Conservation (phyloP, 805 yeast genomes). For the Candida palmyrensis region DNA sequence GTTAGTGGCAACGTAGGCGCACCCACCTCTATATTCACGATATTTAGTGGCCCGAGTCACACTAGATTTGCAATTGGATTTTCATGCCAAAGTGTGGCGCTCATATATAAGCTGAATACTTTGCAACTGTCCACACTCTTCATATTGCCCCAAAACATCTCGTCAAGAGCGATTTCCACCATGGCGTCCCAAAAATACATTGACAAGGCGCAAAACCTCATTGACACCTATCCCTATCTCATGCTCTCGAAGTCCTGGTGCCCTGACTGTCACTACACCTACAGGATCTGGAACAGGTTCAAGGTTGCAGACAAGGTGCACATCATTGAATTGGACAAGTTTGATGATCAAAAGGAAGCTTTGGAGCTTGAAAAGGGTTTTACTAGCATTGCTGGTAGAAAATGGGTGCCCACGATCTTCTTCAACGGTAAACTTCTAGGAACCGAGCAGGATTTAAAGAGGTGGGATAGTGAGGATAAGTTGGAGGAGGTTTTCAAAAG, state of each 20-base stretch:
- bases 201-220: constrained; percentile 41
- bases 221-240: constrained; percentile 43
- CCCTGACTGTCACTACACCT: constrained; percentile 69
- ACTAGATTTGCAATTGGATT: too few relatives aligned
- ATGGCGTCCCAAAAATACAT: constrained; percentile 18
- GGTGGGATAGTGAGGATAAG: constrained; percentile 27
- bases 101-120: too few relatives aligned
- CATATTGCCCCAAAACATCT: too few relatives aligned
- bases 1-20: too few relatives aligned
- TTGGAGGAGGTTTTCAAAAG: constrained; percentile 30
- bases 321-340: constrained; percentile 58
- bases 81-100: too few relatives aligned
- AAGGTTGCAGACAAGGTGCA: constrained; percentile 45
- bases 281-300: constrained; percentile 48
- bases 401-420: constrained; percentile 68
- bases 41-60: too few relatives aligned
- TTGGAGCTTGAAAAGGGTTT: constrained; percentile 49
- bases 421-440: constrained; percentile 57
- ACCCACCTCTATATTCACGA: too few relatives aligned
- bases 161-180: background rate
- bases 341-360: constrained; percentile 45
- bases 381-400: constrained; percentile 51
- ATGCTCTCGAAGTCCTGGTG: constrained; percentile 74
- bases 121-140: too few relatives aligned
- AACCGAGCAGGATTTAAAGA: constrained; percentile 44